Percentiles rank a stretch among this genome's conserved stretches.
Conservation (phyloP, 805 yeast species). For the Cyberlindnera petersonii region DNA sequence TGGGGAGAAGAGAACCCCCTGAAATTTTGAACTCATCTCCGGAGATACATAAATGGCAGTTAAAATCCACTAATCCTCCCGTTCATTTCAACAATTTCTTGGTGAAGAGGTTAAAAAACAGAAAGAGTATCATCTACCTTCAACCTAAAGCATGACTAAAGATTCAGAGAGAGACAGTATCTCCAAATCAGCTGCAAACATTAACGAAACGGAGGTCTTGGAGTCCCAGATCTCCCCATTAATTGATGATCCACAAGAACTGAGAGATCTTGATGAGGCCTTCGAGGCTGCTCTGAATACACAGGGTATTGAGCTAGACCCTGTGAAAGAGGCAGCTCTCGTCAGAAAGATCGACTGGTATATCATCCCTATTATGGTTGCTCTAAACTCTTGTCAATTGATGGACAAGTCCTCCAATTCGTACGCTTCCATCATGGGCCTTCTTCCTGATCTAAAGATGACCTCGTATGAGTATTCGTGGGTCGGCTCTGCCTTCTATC, state of each 20-base stretch:
- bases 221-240: neutral
- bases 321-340: constrained; percentile 7
- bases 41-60: too few relatives aligned
- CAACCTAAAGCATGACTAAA: too few relatives aligned
- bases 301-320: constrained; percentile 5
- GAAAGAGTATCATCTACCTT: too few relatives aligned
- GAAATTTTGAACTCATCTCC: too few relatives aligned
- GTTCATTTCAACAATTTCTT: too few relatives aligned
- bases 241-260: constrained; percentile 6
- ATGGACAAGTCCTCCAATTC: constrained; percentile 13
- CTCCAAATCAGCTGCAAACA: neutral
- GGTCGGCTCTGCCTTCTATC: constrained; percentile 55
- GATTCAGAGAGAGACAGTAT: too few relatives aligned
- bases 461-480: constrained; percentile 42
- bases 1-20: too few relatives aligned
- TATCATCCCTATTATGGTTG: constrained; percentile 8
- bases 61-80: too few relatives aligned
- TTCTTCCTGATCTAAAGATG: constrained; percentile 43
- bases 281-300: constrained; percentile 6
- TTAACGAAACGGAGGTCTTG: constrained; percentile 6
- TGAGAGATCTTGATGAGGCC: constrained; percentile 9
- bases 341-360: constrained; percentile 10
- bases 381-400: constrained; percentile 4
- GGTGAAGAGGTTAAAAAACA: too few relatives aligned
- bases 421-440: constrained; percentile 50